Evolutionary conservation across 2,329 filamentous ascomycete genomes (phyloP), one percentile per base, ranked within the genome.

Genomic region (Fulvia fulva): DNA sequence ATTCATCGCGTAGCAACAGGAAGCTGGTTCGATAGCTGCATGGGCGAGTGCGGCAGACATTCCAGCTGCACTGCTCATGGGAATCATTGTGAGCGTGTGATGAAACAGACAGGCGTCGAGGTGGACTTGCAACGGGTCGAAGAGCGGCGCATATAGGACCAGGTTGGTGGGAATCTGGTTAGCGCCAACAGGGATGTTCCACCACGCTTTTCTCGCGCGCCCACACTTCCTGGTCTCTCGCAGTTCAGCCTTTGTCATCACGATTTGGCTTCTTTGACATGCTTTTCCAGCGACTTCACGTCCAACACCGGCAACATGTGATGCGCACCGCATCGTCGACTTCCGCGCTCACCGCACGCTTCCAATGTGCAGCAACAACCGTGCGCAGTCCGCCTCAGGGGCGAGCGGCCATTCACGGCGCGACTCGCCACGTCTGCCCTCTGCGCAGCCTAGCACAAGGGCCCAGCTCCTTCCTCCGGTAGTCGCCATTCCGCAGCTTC

Each of bases 361-460:
- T 47, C 12, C 44, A 19, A 1, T 25, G 1, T 14, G 25, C 19
- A n/a, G 16, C 44, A n/a, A 4, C 44, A 26, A 11, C 25, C 16
- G 5, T 47, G 21, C 44, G 4, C 47, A 14, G 47, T n/a, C 47
- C 25, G 47, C 8, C 25, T 56, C 55, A 53, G 51, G 58, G 58
- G 50, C 53, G 61, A 55, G 43, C 55, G 41, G 28, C 28, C 22
- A 9, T 16, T 23, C 16, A 34, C 50, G 50, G n/a, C 50, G 50
- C 50, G 19, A 23, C 14, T 44, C 37, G 26, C 22, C 51, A 53
- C 51, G 25, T 51, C 51, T 53, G 44, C 34, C 23, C 22, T 51
- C 21, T 16, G 23, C 50, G 22, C 51, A 14, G 43, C 53, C 47
- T 44, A 26, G 43, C 34, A 41, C 56, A 11, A 34, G 47, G 19